Evolutionary conservation across 2,329 filamentous ascomycete genomes (phyloP), one percentile per base, ranked within the genome.

Genomic region (Metarhizium guizhouense): DNA sequence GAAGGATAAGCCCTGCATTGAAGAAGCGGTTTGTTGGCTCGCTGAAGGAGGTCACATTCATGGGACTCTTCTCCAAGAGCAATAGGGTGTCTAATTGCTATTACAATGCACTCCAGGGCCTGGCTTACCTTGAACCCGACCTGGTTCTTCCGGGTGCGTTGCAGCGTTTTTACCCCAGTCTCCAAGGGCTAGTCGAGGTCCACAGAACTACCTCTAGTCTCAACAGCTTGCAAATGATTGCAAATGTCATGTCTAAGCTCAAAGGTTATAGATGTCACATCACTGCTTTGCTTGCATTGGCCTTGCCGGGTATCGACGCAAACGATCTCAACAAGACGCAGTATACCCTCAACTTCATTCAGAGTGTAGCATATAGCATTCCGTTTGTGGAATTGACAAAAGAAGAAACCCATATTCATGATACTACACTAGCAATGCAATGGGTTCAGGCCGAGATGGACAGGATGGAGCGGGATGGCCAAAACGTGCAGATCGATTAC

Each of bases 191-290:
- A 53, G 94, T 99, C 4, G 94, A 99, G 71, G 94, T 99, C 3
- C 94, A 99, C 74, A 84, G 94, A 54, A 99, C 94, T 2, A 93
- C 92, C 5, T 96, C 94, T 0, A 96, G 93, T 57, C 80, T 99
- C 57, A 88, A 93, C 65, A 89, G 93, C 47, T 76, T 99, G 58
- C 92, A 96, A 73, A 90, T 95, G 78, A 83, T 97, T 58, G 89
- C 92, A 60, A 90, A 91, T 67, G 84, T 92, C 64, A 95, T 99
- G 82, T 86, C 91, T 14, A 86, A 88, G 67, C 90, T 91, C 45
- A 97, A 95, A 71, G 94, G 94, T n/a, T 96, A 94, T 68, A 83
- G 94, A 58, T 97, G 94, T 66, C 94, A 99, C 68, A 86, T 99
- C 60, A 99, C 94, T 1, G 93, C 93, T 0, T 76, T 99, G 40